These are phyloP conservation scores for Pythium diclinum DNA, from an alignment of 352 stramenopile genomes.

Conservation along the genomic window DNA sequence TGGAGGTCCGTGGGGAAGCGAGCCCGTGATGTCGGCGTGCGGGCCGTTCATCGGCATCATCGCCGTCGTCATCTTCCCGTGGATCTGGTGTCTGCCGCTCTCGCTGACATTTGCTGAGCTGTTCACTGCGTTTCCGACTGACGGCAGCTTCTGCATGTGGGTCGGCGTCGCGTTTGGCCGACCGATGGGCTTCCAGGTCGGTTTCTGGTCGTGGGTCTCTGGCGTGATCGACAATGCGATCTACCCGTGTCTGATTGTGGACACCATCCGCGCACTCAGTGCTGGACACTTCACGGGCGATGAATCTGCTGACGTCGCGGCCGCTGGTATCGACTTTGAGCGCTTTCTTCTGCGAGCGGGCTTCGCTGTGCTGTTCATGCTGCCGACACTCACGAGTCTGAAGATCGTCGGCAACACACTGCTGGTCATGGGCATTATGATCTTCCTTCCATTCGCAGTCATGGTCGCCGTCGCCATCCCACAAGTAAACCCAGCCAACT, in stretches of 20 bases:
- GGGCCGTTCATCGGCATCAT: conserved; percentile 74
- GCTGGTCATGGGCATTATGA: conserved; percentile 30
- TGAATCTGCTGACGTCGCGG: conserved; percentile 33
- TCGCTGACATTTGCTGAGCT: conserved; percentile 69
- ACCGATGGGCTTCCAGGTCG: conserved; percentile 78
- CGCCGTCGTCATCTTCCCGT: conserved; percentile 58
- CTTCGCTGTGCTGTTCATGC: conserved; percentile 53
- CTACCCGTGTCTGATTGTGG: conserved; percentile 76
- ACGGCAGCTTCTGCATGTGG: conserved; percentile 77
- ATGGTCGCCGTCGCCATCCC: conserved; percentile 53
- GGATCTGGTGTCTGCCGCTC: conserved; percentile 64
- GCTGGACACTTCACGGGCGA: conserved; percentile 25
- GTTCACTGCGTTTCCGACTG: conserved; percentile 62
- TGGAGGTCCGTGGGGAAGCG: conserved; percentile 93
- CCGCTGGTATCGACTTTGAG: conserved; percentile 30
- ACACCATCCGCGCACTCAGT: conserved; percentile 44
- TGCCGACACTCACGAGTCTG: conserved; percentile 43
- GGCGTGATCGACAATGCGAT: conserved; percentile 82
- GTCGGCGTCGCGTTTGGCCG: conserved; percentile 67
- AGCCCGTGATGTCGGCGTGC: conserved; percentile 87
- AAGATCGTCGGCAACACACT: neutral
- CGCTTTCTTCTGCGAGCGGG: conserved; percentile 38
- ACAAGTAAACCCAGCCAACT: conserved; percentile 54
- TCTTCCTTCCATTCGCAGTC: conserved; percentile 31
- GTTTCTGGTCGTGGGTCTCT: conserved; percentile 81